Conservation (phyloP, 1,284 basidiomycete species). For the Trametes pubescens region DNA sequence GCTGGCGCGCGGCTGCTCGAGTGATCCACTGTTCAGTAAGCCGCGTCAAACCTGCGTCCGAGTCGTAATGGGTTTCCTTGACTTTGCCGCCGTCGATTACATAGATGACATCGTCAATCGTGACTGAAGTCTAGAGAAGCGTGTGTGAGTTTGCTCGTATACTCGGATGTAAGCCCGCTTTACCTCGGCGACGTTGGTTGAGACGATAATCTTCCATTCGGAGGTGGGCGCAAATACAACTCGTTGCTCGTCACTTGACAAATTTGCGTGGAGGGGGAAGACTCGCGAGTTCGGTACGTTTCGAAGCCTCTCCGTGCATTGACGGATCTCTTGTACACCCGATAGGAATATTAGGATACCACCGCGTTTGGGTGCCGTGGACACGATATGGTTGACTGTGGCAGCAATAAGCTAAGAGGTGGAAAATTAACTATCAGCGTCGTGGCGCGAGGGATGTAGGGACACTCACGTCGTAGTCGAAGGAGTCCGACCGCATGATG, state of each 20-base stretch:
- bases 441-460: neutral
- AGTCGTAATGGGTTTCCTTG: conserved; percentile 89
- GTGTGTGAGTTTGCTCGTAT: conserved; percentile 3
- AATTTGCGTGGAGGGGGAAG: conserved; percentile 90
- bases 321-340: conserved; percentile 88
- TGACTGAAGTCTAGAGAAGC: conserved; percentile 84
- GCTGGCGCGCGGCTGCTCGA: conserved; percentile 83
- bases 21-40: conserved; percentile 86
- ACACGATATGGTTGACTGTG: conserved; percentile 73
- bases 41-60: conserved; percentile 77
- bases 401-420: conserved; percentile 68
- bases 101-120: conserved; percentile 90
- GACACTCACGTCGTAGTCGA: conserved; percentile 74
- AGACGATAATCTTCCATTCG: conserved; percentile 86
- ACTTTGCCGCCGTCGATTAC: conserved; percentile 90
- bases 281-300: conserved; percentile 59
- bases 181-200: conserved; percentile 91
- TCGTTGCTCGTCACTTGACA: conserved; percentile 87
- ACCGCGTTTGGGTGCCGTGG: conserved; percentile 56
- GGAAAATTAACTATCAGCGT: neutral
- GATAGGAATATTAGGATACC: conserved; percentile 90
- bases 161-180: conserved; percentile 24
- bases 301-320: conserved; percentile 78
- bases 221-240: conserved; percentile 74
- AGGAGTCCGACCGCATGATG: conserved; percentile 67